These are phyloP conservation scores for Fusarium sulawesiense DNA, from an alignment of 2,329 filamentous ascomycete genomes.

Conservation along the genomic window DNA sequence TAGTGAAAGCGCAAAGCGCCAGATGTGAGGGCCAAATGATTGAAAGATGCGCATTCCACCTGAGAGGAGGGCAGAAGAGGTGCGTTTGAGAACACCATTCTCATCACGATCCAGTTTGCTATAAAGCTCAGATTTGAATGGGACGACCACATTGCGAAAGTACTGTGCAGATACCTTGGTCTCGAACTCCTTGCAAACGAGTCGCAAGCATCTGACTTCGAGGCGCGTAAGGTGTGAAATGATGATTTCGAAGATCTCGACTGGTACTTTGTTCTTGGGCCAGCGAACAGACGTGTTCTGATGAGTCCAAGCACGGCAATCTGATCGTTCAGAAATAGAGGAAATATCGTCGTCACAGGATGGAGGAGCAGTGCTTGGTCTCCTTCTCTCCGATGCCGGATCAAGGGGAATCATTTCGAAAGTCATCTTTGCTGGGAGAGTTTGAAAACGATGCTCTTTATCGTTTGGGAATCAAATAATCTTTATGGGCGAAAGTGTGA, in stretches of 20 bases:
- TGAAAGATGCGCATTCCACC: slow-evolving; percentile 71
- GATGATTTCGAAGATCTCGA: slow-evolving; percentile 72
- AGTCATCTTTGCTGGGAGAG: neutral
- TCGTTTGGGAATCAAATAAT: neutral
- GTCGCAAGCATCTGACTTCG: slow-evolving; percentile 69
- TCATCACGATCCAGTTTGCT: slow-evolving; percentile 49
- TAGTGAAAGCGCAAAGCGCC: slow-evolving; percentile 74
- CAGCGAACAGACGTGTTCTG: slow-evolving; percentile 36
- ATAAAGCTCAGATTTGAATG: slow-evolving; percentile 73
- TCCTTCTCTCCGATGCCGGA: slow-evolving; percentile 14
- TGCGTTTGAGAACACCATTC: slow-evolving; percentile 37
- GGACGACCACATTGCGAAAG: slow-evolving; percentile 72
- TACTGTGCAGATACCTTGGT: slow-evolving; percentile 66
- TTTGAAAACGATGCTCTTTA: neutral
- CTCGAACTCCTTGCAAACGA: slow-evolving; percentile 70
- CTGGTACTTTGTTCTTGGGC: slow-evolving; percentile 59
- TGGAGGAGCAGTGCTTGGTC: slow-evolving; percentile 34
- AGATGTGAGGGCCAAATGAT: slow-evolving; percentile 69
- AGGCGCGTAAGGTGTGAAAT: slow-evolving; percentile 65
- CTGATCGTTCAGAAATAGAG: slow-evolving; percentile 4
- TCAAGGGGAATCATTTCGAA: neutral
- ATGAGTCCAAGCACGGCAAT: slow-evolving; percentile 8
- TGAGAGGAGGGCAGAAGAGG: slow-evolving; percentile 49
- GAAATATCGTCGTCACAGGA: slow-evolving; percentile 33
- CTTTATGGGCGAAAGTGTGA: slow-evolving; percentile 1